Percentiles rank a stretch among this genome's conserved stretches.
Evolutionary conservation across 805 yeast species (phyloP).

Genomic region (Zygosaccharomyces gambellarensis): DNA sequence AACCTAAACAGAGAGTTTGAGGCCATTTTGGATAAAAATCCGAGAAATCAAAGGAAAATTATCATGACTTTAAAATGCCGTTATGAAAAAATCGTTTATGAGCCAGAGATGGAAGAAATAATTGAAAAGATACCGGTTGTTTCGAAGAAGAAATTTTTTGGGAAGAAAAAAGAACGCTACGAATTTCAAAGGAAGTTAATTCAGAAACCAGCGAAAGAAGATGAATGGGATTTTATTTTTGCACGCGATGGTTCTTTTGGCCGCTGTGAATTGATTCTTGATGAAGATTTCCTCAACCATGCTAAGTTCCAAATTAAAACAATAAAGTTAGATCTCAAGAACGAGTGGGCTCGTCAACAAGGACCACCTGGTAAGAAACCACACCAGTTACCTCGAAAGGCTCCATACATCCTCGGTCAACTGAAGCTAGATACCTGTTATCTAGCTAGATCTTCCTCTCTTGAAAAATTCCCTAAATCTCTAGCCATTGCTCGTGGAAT

Average conservation of each 20-base stretch:
- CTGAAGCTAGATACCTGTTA: constrained; percentile 64
- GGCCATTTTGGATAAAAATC: constrained; percentile 32
- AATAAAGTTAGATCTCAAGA: constrained; percentile 34
- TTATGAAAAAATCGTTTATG: constrained; percentile 40
- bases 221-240: constrained; percentile 57
- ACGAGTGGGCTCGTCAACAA: constrained; percentile 63
- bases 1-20: constrained; percentile 73
- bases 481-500: constrained; percentile 49
- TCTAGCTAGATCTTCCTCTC: constrained; percentile 55
- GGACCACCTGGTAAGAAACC: constrained; percentile 7
- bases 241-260: constrained; percentile 92
- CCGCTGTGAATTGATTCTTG: constrained; percentile 54
- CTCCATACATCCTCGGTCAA: constrained; percentile 61
- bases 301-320: constrained; percentile 12
- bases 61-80: constrained; percentile 68
- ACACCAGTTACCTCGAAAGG: constrained; percentile 28
- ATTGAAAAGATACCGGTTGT: constrained; percentile 50
- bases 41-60: constrained; percentile 47
- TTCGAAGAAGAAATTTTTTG: constrained; percentile 23
- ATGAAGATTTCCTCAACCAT: constrained; percentile 16
- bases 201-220: constrained; percentile 45
- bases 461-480: constrained; percentile 67
- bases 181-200: constrained; percentile 43
- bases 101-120: constrained; percentile 54
- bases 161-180: constrained; percentile 32